Evolutionary conservation across 1,284 basidiomycete genomes (phyloP).

Genomic region (Ganoderma lingzhi): DNA sequence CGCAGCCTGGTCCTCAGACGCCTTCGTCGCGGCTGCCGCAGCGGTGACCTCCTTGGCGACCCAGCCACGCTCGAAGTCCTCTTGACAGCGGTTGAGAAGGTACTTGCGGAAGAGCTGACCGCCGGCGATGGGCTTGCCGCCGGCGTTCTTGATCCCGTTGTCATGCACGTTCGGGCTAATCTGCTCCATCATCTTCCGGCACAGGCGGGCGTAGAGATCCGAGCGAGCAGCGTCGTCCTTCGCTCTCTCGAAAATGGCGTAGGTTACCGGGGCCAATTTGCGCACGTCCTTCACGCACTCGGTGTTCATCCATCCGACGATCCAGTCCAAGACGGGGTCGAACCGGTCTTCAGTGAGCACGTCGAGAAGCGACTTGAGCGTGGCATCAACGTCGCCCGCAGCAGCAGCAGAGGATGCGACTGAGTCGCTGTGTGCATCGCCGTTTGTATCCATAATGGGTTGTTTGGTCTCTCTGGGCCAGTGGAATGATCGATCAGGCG

Average conservation of each 20-base stretch:
- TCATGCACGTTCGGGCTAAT: conserved; percentile 90
- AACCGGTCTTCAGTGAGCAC: conserved; percentile 98
- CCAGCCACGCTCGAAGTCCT: conserved; percentile 47
- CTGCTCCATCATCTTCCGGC: conserved; percentile 75
- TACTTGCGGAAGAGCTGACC: conserved; percentile 88
- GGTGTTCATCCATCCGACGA: conserved; percentile 89
- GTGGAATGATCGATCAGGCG: too few relatives aligned
- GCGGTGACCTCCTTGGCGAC: conserved; percentile 48
- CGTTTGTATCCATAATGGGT: too few relatives aligned
- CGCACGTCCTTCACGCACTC: conserved; percentile 92
- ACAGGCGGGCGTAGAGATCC: conserved; percentile 71
- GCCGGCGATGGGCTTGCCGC: conserved; percentile 88
- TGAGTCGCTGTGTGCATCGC: conserved; percentile 52
- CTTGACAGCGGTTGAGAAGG: conserved; percentile 71
- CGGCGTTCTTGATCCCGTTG: conserved; percentile 78
- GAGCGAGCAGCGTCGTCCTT: conserved; percentile 52
- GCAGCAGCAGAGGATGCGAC: conserved; percentile 47
- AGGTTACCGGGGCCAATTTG: conserved; percentile 94
- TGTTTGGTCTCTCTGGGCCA: too few relatives aligned
- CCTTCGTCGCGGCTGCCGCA: conserved; percentile 44
- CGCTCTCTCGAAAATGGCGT: conserved; percentile 95
- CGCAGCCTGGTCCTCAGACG: conserved; percentile 62
- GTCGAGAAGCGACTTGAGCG: conserved; percentile 79
- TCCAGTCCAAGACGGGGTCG: conserved; percentile 72
- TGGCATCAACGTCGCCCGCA: too few relatives aligned